Evolutionary conservation across 306 rosid species (phyloP).

Genomic region (Medicago ruthenica): DNA sequence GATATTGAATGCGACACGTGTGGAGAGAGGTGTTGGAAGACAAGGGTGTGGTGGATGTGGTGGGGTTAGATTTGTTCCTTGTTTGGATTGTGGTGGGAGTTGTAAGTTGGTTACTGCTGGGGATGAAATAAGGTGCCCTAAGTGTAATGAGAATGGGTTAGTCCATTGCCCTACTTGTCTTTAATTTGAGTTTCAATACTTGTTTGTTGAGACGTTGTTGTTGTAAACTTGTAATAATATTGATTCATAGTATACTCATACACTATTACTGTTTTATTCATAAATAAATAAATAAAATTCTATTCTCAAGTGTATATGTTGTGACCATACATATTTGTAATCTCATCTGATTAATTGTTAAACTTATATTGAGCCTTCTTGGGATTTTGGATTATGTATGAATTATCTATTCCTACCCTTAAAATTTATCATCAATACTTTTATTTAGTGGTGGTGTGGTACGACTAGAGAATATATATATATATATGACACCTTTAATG

Average conservation of each 20-base stretch:
- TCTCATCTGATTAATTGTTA: not conserved
- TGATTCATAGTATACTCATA: not conserved
- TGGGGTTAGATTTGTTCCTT: constrained; percentile 88
- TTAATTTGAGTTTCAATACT: not conserved
- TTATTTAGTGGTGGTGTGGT: too few species aligned
- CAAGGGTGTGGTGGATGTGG: constrained; percentile 79
- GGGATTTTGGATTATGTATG: not conserved
- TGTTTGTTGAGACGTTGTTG: not conserved
- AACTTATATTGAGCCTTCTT: not conserved
- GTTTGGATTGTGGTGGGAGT: constrained; percentile 80
- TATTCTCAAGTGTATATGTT: not conserved
- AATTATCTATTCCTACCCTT: too few species aligned
- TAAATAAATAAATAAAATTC: not conserved
- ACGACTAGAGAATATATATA: too few species aligned
- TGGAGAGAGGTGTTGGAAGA: constrained; percentile 74
- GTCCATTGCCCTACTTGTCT: constrained; percentile 70
- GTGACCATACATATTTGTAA: not conserved
- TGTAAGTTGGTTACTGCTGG: constrained; percentile 53
- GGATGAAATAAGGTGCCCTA: constrained; percentile 52
- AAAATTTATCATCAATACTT: too few species aligned
- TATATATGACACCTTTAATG: too few species aligned
- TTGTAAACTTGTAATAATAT: not conserved
- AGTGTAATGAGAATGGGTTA: constrained; percentile 86
- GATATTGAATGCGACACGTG: constrained; percentile 57
- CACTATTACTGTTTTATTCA: not conserved